These are phyloP conservation scores for Citrullus colocynthis DNA, from an alignment of 306 rosid genomes.

Conservation along the genomic window DNA sequence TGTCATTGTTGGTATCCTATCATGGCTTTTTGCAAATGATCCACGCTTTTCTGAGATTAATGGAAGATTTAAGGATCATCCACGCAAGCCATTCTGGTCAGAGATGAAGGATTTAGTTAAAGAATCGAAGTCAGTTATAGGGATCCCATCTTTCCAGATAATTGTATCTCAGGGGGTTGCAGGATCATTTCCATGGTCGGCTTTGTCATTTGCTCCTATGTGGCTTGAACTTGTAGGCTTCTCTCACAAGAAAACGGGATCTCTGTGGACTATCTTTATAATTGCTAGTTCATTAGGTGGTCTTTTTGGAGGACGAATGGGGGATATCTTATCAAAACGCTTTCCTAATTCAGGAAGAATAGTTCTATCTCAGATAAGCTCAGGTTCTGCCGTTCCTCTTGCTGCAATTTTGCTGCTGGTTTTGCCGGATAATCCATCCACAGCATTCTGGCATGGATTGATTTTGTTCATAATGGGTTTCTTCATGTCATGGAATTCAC, in stretches of 20 bases:
- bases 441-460: constrained; percentile 50
- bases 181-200: constrained; percentile 84
- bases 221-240: constrained; percentile 88
- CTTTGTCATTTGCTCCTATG: constrained; percentile 61
- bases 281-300: constrained; percentile 60
- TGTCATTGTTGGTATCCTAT: constrained; percentile 47
- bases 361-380: constrained; percentile 64
- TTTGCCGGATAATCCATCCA: constrained; percentile 58
- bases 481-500: constrained; percentile 47
- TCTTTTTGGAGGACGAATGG: constrained; percentile 72
- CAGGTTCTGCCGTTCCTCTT: constrained; percentile 64
- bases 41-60: constrained; percentile 34
- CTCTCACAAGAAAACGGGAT: constrained; percentile 56
- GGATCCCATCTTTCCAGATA: constrained; percentile 69
- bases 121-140: constrained; percentile 54
- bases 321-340: constrained; percentile 43
- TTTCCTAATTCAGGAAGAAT: constrained; percentile 69
- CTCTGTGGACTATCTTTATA: constrained; percentile 47
- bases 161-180: constrained; percentile 88
- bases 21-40: constrained; percentile 55
- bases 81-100: constrained; percentile 19
- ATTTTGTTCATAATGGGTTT: constrained; percentile 64
- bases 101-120: constrained; percentile 38
- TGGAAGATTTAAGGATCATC: constrained; percentile 6
- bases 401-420: constrained; percentile 48